Evolutionary conservation across 306 rosid species (phyloP).

Genomic region (Calophaca sinica): DNA sequence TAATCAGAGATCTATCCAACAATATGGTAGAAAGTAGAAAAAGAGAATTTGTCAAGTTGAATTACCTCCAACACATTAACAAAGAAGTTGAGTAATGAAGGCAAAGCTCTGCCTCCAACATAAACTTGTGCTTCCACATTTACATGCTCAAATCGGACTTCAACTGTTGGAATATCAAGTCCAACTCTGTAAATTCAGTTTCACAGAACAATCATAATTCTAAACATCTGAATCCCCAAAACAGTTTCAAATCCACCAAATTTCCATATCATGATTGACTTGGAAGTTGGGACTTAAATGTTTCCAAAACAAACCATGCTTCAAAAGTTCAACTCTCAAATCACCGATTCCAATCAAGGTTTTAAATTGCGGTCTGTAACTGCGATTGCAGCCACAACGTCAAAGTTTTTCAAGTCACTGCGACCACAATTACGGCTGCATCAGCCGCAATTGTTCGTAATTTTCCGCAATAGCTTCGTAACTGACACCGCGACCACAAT

Average conservation of each 20-base stretch:
- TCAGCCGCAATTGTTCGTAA: not conserved
- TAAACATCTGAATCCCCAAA: not conserved
- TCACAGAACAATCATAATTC: not conserved
- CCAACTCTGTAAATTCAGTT: constrained; percentile 54
- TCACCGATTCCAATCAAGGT: not conserved
- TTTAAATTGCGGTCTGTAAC: not conserved
- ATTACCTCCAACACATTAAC: constrained; percentile 68
- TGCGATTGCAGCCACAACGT: not conserved
- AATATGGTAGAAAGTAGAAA: not conserved
- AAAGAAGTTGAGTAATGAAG: constrained; percentile 68
- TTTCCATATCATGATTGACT: not conserved
- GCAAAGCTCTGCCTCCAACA: constrained; percentile 83
- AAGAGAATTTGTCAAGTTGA: not conserved
- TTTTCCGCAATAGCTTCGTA: not conserved
- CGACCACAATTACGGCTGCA: not conserved
- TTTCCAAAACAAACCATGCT: not conserved
- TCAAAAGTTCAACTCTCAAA: not conserved
- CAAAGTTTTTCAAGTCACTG: not conserved
- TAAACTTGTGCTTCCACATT: constrained; percentile 77
- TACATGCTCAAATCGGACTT: constrained; percentile 77
- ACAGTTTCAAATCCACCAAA: no score
- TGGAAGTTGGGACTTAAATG: not conserved
- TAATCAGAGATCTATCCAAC: not conserved
- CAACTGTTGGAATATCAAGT: constrained; percentile 75
- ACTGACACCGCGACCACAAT: not conserved